Percentiles rank a stretch among this genome's conserved stretches.
Conservation (phyloP, 768 basidiomycete genomes). For the Trametes maxima region DNA sequence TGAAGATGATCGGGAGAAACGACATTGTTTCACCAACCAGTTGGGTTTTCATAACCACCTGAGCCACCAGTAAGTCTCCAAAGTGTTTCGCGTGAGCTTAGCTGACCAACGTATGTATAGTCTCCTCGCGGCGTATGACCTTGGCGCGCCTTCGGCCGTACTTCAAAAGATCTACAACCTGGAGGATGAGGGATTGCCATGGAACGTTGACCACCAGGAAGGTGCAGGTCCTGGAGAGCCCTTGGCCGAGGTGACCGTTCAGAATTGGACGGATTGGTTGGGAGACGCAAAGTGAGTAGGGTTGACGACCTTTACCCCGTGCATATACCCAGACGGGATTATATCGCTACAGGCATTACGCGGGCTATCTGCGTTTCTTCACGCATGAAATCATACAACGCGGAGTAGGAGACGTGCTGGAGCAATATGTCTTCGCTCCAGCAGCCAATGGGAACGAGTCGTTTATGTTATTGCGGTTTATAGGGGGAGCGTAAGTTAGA, state of each 20-base stretch:
- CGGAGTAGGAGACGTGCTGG: conserved; percentile 45
- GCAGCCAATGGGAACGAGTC: conserved; percentile 36
- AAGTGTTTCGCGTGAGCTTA: neutral
- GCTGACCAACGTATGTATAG: conserved; percentile 31
- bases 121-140: conserved; percentile 56
- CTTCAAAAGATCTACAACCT: conserved; percentile 52
- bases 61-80: conserved; percentile 53
- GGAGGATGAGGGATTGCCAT: conserved; percentile 38
- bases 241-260: conserved; percentile 36
- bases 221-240: conserved; percentile 34
- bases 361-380: conserved; percentile 38
- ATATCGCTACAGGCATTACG: conserved; percentile 31
- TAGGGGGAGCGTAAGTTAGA: conserved; percentile 39
- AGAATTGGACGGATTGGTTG: conserved; percentile 54
- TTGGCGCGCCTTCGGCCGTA: conserved; percentile 49
- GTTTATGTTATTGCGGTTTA: conserved; percentile 39
- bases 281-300: conserved; percentile 48
- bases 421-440: conserved; percentile 50
- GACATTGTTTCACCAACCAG: conserved; percentile 52
- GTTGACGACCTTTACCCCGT: conserved; percentile 15
- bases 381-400: conserved; percentile 38
- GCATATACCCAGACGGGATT: neutral
- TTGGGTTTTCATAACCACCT: conserved; percentile 59
- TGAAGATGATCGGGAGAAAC: conserved; percentile 47
- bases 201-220: conserved; percentile 43